phyloP scores from a whole-genome alignment of 1,284 basidiomycete species.

The Erythrobasidium hasegawianum region DNA sequence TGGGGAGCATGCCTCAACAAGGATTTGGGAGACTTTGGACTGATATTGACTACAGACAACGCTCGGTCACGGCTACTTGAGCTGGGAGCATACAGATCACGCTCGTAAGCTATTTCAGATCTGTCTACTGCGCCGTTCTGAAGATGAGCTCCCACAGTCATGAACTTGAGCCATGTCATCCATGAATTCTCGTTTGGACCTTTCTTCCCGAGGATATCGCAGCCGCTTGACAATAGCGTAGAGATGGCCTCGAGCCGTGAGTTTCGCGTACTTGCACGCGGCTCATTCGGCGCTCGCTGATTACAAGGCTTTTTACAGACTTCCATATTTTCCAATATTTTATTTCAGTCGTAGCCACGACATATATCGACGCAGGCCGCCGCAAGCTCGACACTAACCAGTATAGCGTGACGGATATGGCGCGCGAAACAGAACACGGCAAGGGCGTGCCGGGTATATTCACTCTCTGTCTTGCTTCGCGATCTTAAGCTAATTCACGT shows the following conservation, averaged over 20 bases:
- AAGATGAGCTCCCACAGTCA: conserved; percentile 59
- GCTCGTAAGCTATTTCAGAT: conserved; percentile 56
- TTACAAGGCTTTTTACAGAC: too few species aligned
- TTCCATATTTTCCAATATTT: conserved; percentile 96
- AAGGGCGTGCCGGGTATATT: conserved; percentile 62
- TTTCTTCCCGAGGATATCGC: conserved; percentile 90
- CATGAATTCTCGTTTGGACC: conserved; percentile 96
- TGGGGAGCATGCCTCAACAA: conserved; percentile 28
- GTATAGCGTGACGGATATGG: conserved; percentile 94
- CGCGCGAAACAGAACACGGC: conserved; percentile 69
- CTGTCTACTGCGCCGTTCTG: background rate
- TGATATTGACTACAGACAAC: conserved; percentile 72
- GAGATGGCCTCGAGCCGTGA: conserved; percentile 74
- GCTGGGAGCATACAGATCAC: conserved; percentile 81
- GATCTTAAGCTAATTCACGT: background rate
- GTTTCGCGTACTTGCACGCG: conserved; percentile 48
- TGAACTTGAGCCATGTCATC: conserved; percentile 95
- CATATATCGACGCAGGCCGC: conserved; percentile 71
- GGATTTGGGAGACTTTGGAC: background rate
- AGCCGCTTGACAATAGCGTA: conserved; percentile 81
- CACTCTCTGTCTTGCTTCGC: conserved; percentile 26
- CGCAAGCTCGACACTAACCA: conserved; percentile 70
- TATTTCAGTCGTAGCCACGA: conserved; percentile 89
- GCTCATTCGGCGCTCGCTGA: background rate
- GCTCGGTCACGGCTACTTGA: conserved; percentile 87